phyloP scores from a whole-genome alignment of 768 basidiomycete genomes.

The Sarcodon sp. region DNA sequence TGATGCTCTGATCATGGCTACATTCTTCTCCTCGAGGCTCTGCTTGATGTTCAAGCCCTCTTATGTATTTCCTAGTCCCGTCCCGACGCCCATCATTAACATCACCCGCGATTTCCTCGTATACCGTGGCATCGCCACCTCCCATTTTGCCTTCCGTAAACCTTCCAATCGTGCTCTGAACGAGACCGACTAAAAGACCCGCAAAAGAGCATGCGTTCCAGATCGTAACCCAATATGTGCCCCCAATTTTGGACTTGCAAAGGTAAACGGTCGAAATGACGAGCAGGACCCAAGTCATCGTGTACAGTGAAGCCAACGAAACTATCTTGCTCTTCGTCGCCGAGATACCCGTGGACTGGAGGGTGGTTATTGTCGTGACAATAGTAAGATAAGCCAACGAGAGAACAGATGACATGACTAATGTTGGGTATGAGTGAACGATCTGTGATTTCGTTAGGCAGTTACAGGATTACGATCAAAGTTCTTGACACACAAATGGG shows the following conservation, averaged over 20 bases:
- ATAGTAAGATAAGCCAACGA: conserved; percentile 39
- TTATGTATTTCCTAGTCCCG: conserved; percentile 11
- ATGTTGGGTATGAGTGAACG: conserved; percentile 41
- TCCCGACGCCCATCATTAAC: conserved; percentile 5
- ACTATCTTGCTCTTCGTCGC: not conserved
- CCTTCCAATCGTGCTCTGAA: conserved; percentile 20
- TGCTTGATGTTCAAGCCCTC: conserved; percentile 6
- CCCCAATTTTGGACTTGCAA: conserved; percentile 28
- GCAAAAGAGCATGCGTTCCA: conserved; percentile 37
- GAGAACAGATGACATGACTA: conserved; percentile 35
- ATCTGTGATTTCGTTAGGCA: conserved; percentile 25
- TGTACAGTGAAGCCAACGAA: conserved; percentile 20
- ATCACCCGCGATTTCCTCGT: conserved; percentile 4
- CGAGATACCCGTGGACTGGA: conserved; percentile 6
- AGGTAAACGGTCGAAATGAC: conserved; percentile 34
- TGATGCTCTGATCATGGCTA: conserved; percentile 8
- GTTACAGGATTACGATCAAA: not conserved
- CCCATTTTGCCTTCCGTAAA: conserved; percentile 3
- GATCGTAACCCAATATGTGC: conserved; percentile 41
- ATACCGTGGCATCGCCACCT: conserved; percentile 6
- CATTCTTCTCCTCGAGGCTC: not conserved
- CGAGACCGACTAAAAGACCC: conserved; percentile 23
- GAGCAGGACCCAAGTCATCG: conserved; percentile 47
- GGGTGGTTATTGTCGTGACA: conserved; percentile 24
- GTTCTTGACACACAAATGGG: conserved; percentile 38